Percentiles rank a stretch among this genome's conserved stretches.
These are phyloP conservation scores for Globisporangium sylvaticum DNA, from an alignment of 352 stramenopile species.

Conservation along the genomic window DNA sequence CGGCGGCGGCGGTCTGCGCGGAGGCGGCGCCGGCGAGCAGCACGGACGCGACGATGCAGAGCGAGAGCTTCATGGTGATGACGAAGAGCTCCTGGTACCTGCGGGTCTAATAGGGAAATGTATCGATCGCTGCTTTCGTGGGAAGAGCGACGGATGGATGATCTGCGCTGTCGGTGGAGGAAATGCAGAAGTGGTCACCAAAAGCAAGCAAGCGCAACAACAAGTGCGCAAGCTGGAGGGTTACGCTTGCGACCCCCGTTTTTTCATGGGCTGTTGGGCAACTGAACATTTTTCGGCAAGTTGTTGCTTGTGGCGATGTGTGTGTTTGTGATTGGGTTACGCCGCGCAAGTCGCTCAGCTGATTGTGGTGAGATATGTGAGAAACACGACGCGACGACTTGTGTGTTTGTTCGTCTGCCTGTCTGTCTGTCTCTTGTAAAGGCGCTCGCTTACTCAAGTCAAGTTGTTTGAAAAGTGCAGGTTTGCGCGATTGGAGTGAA, in stretches of 20 bases:
- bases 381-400: not conserved
- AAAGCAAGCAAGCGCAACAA: not conserved
- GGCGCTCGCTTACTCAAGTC: not conserved
- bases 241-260: not conserved
- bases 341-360: not conserved
- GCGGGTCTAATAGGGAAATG: conserved; percentile 4
- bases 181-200: not conserved
- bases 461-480: not conserved
- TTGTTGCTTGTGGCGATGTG: not conserved
- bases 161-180: not conserved
- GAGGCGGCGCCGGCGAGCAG: not conserved
- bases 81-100: not conserved
- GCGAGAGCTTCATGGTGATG: conserved; percentile 12
- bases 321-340: not conserved
- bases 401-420: not conserved
- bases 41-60: not conserved
- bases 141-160: not conserved
- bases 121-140: not conserved
- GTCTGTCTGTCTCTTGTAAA: not conserved
- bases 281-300: not conserved
- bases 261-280: not conserved
- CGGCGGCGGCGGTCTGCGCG: not conserved
- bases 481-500: not conserved
- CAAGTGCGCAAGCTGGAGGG: not conserved
- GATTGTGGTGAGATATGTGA: not conserved